Conservation (phyloP, 257 asterid genomes). For the Ehretia macrophylla region DNA sequence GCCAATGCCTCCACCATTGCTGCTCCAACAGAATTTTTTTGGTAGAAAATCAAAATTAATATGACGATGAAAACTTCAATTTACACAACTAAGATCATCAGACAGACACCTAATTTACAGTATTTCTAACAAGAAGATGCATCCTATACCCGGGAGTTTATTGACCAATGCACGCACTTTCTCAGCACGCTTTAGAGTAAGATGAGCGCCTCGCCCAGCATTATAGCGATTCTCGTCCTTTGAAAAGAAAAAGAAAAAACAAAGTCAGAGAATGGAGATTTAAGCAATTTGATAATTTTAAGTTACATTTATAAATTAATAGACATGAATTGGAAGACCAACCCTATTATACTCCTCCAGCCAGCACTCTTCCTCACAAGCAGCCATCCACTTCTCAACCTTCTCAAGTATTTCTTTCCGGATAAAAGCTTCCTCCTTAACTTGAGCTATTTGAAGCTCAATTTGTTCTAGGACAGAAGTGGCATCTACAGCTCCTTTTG, state of each 20-base stretch:
- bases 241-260: no score
- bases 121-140: no score
- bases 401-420: slow-evolving; percentile 18
- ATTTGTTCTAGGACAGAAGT: slow-evolving; percentile 15
- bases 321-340: background rate
- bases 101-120: no score
- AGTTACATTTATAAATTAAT: background rate
- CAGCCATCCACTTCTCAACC: slow-evolving; percentile 18
- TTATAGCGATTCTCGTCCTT: slow-evolving; percentile 71
- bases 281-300: background rate
- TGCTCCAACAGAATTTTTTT: slow-evolving; percentile 15
- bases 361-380: slow-evolving; percentile 23
- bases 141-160: slow-evolving; percentile 53
- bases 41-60: background rate
- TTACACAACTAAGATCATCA: no score
- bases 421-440: slow-evolving; percentile 15
- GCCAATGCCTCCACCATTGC: slow-evolving; percentile 71
- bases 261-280: no score
- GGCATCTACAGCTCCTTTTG: slow-evolving; percentile 9
- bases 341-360: slow-evolving; percentile 18
- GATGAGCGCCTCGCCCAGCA: slow-evolving; percentile 74
- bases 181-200: slow-evolving; percentile 78
- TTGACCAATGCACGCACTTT: slow-evolving; percentile 59
- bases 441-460: slow-evolving; percentile 16
- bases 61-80: no score